Evolutionary conservation across 2,329 filamentous ascomycete species (phyloP), one percentile per base, ranked within the genome.

Genomic region (Colletotrichum plurivorum): DNA sequence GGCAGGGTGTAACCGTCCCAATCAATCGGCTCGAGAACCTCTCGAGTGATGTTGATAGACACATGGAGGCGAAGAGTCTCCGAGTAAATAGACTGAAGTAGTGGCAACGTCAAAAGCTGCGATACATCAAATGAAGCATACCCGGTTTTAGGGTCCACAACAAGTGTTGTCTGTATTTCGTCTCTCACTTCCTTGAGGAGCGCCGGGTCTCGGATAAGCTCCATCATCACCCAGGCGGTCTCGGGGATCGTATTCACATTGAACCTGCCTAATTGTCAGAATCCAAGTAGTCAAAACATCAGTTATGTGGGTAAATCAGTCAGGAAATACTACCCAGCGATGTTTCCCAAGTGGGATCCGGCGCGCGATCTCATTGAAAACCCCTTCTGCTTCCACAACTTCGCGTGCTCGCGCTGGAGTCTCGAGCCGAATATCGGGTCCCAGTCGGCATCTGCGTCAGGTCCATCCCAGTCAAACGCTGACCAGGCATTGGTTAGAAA

Each of bases 211-310:
- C 71, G 62, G 52, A 75, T 61, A 2, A 77, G 36, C 48, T 78
- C 74, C 41, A 78, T 75, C 4, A 79, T 22, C 0, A 69, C 61
- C 77, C 77, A 79, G 1, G 71, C 68, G 1, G 73, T 68, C 1
- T 75, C 73, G 0, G 77, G 77, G 2, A 79, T 67, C 0, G 73
- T 71, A 55, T 79, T 78, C 4, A 72, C 71, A 46, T 77, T 62
- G 25, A 76, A n/a, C 69, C 71, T 9, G 73, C 10, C 13, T 2
- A 25, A 13, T 4, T 16, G 20, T 61, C 58, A 16, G 41, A 13
- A 15, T 13, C 4, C 27, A 31, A 31, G 27, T 43, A 16, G 15
- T 43, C 13, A 15, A 1, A 1, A 2, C 2, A 15, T 15, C 2
- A 43, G 41, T 15, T 5, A 43, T 5, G 41, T 13, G 4, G 13